Evolutionary conservation across 352 stramenopile species (phyloP).

Genomic region (Saprolegnia diclina): DNA sequence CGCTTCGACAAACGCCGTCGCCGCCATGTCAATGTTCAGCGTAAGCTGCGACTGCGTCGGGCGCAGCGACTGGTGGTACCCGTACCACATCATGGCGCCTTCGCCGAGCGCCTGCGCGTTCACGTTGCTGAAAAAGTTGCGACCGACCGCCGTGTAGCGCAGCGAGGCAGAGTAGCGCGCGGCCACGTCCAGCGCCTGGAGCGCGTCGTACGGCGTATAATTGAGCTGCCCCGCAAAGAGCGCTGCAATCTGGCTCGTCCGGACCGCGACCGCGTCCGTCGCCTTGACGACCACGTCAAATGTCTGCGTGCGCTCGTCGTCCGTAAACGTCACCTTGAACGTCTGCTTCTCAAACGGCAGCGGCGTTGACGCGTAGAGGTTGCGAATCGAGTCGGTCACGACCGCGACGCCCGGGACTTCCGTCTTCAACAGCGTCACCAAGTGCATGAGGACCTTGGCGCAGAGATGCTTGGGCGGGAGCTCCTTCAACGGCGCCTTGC

Average conservation of each 20-base stretch:
- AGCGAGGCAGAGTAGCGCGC: constrained; percentile 53
- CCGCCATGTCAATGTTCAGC: constrained; percentile 63
- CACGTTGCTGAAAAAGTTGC: constrained; percentile 44
- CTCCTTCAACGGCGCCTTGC: constrained; percentile 38
- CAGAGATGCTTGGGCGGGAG: constrained; percentile 51
- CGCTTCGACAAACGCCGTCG: constrained; percentile 59
- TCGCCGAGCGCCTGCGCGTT: constrained; percentile 50
- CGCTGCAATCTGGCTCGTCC: constrained; percentile 52
- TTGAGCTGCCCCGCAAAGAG: constrained; percentile 53
- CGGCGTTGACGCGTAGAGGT: constrained; percentile 42
- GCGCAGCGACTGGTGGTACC: constrained; percentile 68
- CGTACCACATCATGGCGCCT: constrained; percentile 60
- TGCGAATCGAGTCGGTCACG: constrained; percentile 51
- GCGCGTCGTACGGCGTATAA: constrained; percentile 64
- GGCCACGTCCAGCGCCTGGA: constrained; percentile 67
- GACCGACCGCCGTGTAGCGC: constrained; percentile 47
- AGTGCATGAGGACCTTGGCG: constrained; percentile 46
- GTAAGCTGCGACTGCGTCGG: constrained; percentile 59
- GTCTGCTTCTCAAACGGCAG: constrained; percentile 44
- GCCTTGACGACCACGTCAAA: constrained; percentile 54
- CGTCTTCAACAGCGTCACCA: constrained; percentile 38
- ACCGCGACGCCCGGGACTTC: constrained; percentile 38
- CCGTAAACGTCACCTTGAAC: constrained; percentile 40
- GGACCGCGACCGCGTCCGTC: constrained; percentile 49
- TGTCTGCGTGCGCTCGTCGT: constrained; percentile 40